Base-by-base conservation (phyloP, 768 basidiomycete species). In the Hemileccinum rubropunctum region DNA sequence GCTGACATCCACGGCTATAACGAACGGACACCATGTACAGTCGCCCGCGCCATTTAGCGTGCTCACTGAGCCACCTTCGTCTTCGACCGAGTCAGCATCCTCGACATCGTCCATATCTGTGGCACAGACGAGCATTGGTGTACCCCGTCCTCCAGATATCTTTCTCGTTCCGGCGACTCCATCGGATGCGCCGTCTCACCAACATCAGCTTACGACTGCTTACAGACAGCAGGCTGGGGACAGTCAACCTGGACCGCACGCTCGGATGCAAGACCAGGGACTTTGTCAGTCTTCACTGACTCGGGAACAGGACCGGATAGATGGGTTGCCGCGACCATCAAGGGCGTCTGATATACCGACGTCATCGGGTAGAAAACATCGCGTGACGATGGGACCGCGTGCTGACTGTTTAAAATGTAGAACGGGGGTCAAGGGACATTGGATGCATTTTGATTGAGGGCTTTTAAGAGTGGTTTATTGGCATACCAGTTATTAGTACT, bases 371-470 rank as follows among this genome's bases (percentile, higher is more conserved):
- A 66, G 72, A 50, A 76, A 70, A 50, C 79, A 76, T 52, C 73
- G 80, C 4, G 76, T 86, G 51, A 82, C 79, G 48, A 87, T 87
- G 85, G 85, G 85, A 26, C 86, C 85, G 4, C 77, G 85, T 11
- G 71, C 77, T 3, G 86, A 84, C 59, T 87, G 85, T 58, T 68
- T 81, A 42, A 86, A 85, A 52, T 88, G 86, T 64, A 72, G 76
- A 38, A 65, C 78, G 58, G 76, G 81, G 5, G 77, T 86, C 1
- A 83, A 82, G 61, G 88, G 88, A 3, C 87, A 89, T 60, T 87
- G 77, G 69, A 79, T 82, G 66, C 87, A 89, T 68, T 73, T 83
- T 52, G 77, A 80, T 57, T 83, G 57, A 65, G 38, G 23, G 15
- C 0, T 9, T 15, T 14, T 13, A 18, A 15, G 7, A n/a, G n/a